These are phyloP conservation scores for Didymella arachidicola DNA, from an alignment of 2,329 filamentous ascomycete species.

Conservation along the genomic window DNA sequence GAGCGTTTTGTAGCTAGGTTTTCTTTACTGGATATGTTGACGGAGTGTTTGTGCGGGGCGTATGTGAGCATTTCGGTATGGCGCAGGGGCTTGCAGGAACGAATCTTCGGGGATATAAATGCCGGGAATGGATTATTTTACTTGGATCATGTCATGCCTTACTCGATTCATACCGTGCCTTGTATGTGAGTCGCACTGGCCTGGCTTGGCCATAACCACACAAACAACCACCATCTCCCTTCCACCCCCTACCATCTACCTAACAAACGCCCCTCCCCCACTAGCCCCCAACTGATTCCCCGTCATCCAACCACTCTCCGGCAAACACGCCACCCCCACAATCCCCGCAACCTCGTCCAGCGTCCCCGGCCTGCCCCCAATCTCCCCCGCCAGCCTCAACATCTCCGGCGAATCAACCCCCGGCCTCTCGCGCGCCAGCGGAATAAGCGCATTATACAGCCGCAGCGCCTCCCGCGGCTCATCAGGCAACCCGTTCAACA, in stretches of 20 bases:
- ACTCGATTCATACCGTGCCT: no score
- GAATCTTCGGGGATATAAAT: no score
- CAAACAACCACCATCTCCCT: no score
- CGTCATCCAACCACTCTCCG: slow-evolving; percentile 76
- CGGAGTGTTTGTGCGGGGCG: background rate
- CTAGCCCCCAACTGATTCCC: slow-evolving; percentile 79
- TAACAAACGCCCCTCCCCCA: slow-evolving; percentile 59
- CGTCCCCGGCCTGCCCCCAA: slow-evolving; percentile 65
- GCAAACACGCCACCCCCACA: slow-evolving; percentile 74
- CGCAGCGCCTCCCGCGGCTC: slow-evolving; percentile 23
- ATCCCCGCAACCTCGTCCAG: slow-evolving; percentile 74
- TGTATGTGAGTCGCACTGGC: no score
- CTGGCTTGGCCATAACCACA: no score
- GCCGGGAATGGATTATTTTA: no score
- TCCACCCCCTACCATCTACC: background rate
- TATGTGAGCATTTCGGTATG: background rate
- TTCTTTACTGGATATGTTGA: background rate
- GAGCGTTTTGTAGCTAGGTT: background rate
- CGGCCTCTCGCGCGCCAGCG: slow-evolving; percentile 23
- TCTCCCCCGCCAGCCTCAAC: slow-evolving; percentile 62
- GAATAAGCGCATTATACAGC: slow-evolving; percentile 25
- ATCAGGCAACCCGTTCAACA: slow-evolving; percentile 23
- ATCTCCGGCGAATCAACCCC: slow-evolving; percentile 57
- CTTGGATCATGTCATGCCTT: no score
- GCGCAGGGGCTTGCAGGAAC: background rate